Evolutionary conservation across 768 basidiomycete species (phyloP), one percentile per base, ranked within the genome.

Genomic region (Calocera cornea): DNA sequence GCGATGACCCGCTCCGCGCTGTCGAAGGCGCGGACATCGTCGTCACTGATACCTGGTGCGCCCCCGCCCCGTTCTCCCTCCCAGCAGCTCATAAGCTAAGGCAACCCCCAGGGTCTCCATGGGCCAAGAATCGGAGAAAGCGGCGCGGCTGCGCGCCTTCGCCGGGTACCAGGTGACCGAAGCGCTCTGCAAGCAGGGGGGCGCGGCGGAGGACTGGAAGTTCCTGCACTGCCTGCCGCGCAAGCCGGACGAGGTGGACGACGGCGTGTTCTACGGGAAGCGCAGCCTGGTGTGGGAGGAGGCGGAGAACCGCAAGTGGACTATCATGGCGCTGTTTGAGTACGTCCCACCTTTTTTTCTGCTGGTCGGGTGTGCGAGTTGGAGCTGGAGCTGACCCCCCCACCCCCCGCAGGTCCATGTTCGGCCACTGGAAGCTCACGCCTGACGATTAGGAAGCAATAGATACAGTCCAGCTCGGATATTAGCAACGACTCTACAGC

Each of bases 301-400:
- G 77, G 88, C 93, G 0, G 95, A 97, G 79, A 99, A 99, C 79
- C 84, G 95, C 68, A 95, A 94, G 76, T 95, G 93, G 95, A 94
- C 94, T 0, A 95, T 87, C 72, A 92, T 95, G 87, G 91, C 93
- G 16, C 76, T 84, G 12, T 95, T 97, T 72, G 91, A 93, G 90
- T 92, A 72, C 67, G 88, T 84, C 10, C 1, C 10, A 12, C 17
- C 47, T 50, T n/a, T 31, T 65, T 64, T 34, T 64, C 33, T 34
- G 31, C 10, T 64, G 12, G 54, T 60, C 2, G 54, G 31, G 19
- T 33, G 54, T 22, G 24, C n/a, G n/a, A n/a, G n/a, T n/a, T n/a
- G n/a, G n/a, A n/a, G n/a, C n/a, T n/a, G n/a, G n/a, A n/a, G n/a
- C n/a, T n/a, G n/a, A n/a, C n/a, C n/a, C n/a, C n/a, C n/a, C n/a